Base-by-base conservation (phyloP, 805 yeast genomes). In the Hanseniaspora jakobsenii region DNA sequence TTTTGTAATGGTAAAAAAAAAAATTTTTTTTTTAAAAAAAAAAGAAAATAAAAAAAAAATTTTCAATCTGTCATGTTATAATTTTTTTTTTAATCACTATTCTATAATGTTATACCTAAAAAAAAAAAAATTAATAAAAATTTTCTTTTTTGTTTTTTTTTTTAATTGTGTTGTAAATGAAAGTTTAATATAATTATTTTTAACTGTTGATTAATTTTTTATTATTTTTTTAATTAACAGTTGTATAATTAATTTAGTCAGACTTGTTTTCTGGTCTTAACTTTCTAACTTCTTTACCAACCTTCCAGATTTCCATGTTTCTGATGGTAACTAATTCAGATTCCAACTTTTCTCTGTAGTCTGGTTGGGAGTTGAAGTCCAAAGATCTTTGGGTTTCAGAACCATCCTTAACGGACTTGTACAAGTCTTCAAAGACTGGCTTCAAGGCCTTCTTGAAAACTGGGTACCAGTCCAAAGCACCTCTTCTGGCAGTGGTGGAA, bases 391-490 rank as follows among this genome's bases (percentile, higher is more conserved):
- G 71, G 66, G 98, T 91, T 78, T 91, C 98, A 58, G 85, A 66
- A 67, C 98, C 98, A 70, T 83, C 83, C 77, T 78, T 82, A 61
- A 86, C 95, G 51, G 94, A 78, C 66, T 80, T 85, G 77, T 91
- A 91, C 63, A 91, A 77, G 64, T 91, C 94, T 70, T 82, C 77
- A 78, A 91, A 91, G 50, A 91, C 96, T 62, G 98, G 97, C 77
- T 91, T 91, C 71, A 91, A 77, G 64, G 96, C 95, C 58, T 84
- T 89, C 78, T 87, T 87, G 86, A 91, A 91, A 70, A 81, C 73
- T 70, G 97, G 97, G 77, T 91, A 89, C 98, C 98, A 91, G 76
- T 91, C 98, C 61, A 91, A 78, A 66, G 98, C 98, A 78, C 98
- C 98, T 75, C 98, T 85, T 78, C 97, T 86, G 62, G 98, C 98